Evolutionary conservation across 108 stramenopile genomes (phyloP).

Genomic region (Stephanodiscus triporus): DNA sequence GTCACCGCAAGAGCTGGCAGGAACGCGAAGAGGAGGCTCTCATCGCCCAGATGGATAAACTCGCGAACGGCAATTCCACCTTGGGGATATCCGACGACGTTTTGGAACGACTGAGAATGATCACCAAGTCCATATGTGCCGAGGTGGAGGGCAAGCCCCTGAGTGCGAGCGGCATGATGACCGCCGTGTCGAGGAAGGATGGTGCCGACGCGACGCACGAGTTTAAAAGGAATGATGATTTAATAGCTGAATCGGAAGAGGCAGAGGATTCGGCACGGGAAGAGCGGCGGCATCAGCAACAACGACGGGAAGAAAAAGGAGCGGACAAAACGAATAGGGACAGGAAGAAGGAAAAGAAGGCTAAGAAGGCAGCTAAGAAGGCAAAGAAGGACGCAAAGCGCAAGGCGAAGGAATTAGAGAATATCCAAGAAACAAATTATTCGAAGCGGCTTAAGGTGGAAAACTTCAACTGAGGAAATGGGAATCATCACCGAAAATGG

Average conservation of each 20-base stretch:
- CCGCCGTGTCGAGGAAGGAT: background rate
- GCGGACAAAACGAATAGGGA: slow-evolving; percentile 22
- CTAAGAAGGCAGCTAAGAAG: slow-evolving; percentile 20
- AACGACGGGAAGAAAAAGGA: slow-evolving; percentile 3
- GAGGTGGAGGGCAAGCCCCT: slow-evolving; percentile 21
- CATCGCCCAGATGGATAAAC: slow-evolving; percentile 23
- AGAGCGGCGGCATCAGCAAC: background rate
- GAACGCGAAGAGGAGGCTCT: slow-evolving; percentile 35
- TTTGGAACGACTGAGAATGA: slow-evolving; percentile 37
- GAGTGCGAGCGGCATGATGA: slow-evolving; percentile 10
- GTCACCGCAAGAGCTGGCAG: slow-evolving; percentile 16
- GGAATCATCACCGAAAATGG: no score
- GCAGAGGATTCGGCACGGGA: slow-evolving; percentile 6
- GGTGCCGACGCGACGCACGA: background rate
- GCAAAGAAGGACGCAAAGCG: slow-evolving; percentile 18
- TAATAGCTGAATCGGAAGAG: slow-evolving; percentile 20
- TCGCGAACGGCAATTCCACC: background rate
- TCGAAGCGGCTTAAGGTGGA: no score
- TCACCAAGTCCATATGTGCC: slow-evolving; percentile 27
- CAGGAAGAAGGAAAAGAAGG: slow-evolving; percentile 44
- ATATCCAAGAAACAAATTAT: no score
- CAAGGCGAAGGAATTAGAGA: background rate
- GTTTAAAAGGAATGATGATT: slow-evolving; percentile 2
- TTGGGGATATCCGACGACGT: slow-evolving; percentile 39
- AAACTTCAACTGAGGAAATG: no score